Percentiles rank a stretch among this genome's conserved stretches.
Conservation (phyloP, 768 basidiomycete genomes). For the Pleurotus sapidus region DNA sequence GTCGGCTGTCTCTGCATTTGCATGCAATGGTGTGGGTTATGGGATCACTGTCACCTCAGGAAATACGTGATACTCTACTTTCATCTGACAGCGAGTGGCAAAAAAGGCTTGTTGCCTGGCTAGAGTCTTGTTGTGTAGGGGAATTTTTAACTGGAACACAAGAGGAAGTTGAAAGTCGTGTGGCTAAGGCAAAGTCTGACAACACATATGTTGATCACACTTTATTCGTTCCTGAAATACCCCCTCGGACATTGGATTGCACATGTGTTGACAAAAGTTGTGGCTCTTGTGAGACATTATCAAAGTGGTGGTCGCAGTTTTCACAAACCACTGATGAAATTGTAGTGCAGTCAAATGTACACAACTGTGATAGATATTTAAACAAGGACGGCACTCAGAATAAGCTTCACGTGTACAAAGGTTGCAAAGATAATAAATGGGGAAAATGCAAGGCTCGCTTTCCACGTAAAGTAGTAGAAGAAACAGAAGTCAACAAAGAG, state of each 20-base stretch:
- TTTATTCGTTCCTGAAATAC: conserved; percentile 15
- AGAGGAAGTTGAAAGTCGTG: conserved; percentile 14
- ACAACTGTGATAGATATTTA: neutral
- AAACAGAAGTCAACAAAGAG: conserved; percentile 12
- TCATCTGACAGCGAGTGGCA: neutral
- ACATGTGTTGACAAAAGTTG: conserved; percentile 4
- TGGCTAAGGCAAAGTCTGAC: neutral
- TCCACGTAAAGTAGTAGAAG: conserved; percentile 17
- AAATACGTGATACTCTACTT: conserved; percentile 22
- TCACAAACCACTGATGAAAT: conserved; percentile 22
- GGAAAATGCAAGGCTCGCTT: conserved; percentile 28
- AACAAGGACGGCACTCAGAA: conserved; percentile 1
- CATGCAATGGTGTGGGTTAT: conserved; percentile 33
- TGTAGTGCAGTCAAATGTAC: conserved; percentile 5
- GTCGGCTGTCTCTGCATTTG: conserved; percentile 30
- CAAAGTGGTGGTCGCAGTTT: conserved; percentile 18
- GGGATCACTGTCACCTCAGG: conserved; percentile 21
- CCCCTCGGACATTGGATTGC: conserved; percentile 14
- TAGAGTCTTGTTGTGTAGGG: conserved; percentile 21
- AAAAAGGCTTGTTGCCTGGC: conserved; percentile 15
- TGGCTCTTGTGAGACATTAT: neutral
- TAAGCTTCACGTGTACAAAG: conserved; percentile 10
- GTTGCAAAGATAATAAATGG: conserved; percentile 23
- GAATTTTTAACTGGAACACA: conserved; percentile 25
- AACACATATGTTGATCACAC: conserved; percentile 17